Base-by-base conservation (phyloP, 2,329 filamentous ascomycete genomes). In the Epichloe scottii region DNA sequence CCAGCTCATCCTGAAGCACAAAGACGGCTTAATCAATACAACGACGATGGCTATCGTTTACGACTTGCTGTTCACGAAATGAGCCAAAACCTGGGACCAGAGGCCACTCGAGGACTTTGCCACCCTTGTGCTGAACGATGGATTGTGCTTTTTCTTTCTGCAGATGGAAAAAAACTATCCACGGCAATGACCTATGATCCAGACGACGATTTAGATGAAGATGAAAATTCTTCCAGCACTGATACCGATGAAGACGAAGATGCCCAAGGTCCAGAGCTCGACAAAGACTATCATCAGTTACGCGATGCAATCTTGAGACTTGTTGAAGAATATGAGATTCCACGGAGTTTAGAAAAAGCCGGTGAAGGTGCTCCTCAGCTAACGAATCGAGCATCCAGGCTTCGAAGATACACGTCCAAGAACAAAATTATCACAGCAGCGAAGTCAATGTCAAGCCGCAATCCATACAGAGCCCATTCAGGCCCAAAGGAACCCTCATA, bases 71-170 rank as follows among this genome's bases (percentile, higher is more conserved):
- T 87, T 49, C 81, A 85, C 50, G 84, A 89, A 59, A 82, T 89
- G 81, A 75, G 71, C 6, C 79, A 85, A 45, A 74, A 75, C 5
- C 69, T 89, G 10, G 84, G 85, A 4, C 60, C 71, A 6, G 82
- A 89, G 14, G 76, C 72, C 12, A 73, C 83, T 17, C 79, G 82
- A 47, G 85, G 85, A 21, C 73, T 79, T 14, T 84, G 82, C 50
- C 86, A 93, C 59, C 88, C 88, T 8, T 91, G 87, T 55, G 83
- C 84, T 1, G 89, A 94, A 66, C 76, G 84, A 51, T 95, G 89
- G 89, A 79, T 85, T 4, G 83, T 93, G 6, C 71, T 94, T 8
- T 91, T 90, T 60, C 79, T 94, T 51, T 85, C 85, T 0, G 69
- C 80, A 1, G 82, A 89, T 63, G 87, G 87, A 34, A 82, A 80